These are phyloP conservation scores for Wallacemonas sp. DNA, from an alignment of 208 protist species.

Conservation along the genomic window DNA sequence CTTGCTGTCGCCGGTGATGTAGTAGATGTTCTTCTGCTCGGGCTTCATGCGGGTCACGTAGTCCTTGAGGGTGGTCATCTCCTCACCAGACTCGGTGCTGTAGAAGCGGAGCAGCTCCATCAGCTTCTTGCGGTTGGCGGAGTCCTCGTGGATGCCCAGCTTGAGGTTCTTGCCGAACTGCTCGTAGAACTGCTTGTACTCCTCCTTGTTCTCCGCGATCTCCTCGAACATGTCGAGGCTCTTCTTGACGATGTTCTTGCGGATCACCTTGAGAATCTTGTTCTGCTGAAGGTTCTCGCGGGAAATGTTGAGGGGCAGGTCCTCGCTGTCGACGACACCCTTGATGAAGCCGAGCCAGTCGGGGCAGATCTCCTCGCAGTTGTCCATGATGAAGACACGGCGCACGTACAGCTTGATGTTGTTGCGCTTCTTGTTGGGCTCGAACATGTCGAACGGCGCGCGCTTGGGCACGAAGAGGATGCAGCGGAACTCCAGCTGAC, in stretches of 20 bases:
- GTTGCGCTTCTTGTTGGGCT: slow-evolving; percentile 33
- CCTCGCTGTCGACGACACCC: slow-evolving; percentile 98
- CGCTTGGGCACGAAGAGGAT: slow-evolving; percentile 96
- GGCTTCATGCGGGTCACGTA: slow-evolving; percentile 93
- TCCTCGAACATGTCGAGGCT: slow-evolving; percentile 91
- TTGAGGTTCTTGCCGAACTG: slow-evolving; percentile 95
- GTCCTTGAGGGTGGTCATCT: slow-evolving; percentile 78
- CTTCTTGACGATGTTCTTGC: slow-evolving; percentile 96
- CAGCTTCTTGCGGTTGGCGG: slow-evolving; percentile 89
- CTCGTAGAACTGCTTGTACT: slow-evolving; percentile 44
- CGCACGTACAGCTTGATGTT: slow-evolving; percentile 95
- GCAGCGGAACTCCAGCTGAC: slow-evolving; percentile 95
- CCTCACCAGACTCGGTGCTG: slow-evolving; percentile 63
- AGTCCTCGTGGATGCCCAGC: slow-evolving; percentile 98
- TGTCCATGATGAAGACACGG: slow-evolving; percentile 98
- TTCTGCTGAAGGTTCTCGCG: slow-evolving; percentile 98
- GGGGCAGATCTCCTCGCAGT: slow-evolving; percentile 94
- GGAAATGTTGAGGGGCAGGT: slow-evolving; percentile 98
- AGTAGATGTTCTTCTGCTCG: slow-evolving; percentile 90
- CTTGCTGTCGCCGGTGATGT: slow-evolving; percentile 65
- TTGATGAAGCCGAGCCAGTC: slow-evolving; percentile 91
- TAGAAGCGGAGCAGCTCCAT: slow-evolving; percentile 95
- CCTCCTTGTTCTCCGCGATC: slow-evolving; percentile 62
- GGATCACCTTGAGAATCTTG: slow-evolving; percentile 93
- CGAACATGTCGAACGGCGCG: slow-evolving; percentile 88